A percentile compares a stretch with the other conserved stretches of the same genome.
Conservation (phyloP, 2,329 filamentous ascomycete species). For the Lasiodiplodia sp. region DNA sequence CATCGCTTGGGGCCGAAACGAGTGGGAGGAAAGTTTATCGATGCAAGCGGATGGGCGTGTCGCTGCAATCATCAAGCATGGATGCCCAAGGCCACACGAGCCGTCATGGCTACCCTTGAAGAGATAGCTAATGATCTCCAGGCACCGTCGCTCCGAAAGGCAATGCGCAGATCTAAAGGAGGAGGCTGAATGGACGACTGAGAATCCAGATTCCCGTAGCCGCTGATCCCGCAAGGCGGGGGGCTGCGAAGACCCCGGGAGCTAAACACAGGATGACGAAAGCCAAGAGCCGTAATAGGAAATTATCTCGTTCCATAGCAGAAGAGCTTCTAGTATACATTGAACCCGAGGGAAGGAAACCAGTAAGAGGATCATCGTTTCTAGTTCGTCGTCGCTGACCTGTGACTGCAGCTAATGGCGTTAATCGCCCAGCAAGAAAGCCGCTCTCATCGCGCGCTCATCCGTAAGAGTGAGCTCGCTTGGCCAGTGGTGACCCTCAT, state of each 20-base stretch:
- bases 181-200: not conserved
- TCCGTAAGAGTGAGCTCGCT: not conserved
- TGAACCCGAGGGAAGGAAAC: constrained; percentile 4
- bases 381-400: constrained; percentile 10
- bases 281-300: constrained; percentile 25
- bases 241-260: constrained; percentile 9
- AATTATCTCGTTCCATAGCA: constrained; percentile 26
- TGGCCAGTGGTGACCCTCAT: constrained; percentile 12
- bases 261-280: constrained; percentile 22
- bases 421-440: constrained; percentile 1
- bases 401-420: constrained; percentile 7
- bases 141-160: constrained; percentile 1
- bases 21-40: not conserved
- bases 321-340: constrained; percentile 27
- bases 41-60: not conserved
- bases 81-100: not conserved
- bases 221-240: constrained; percentile 19
- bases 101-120: not conserved
- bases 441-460: not conserved
- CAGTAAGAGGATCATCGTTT: constrained; percentile 18
- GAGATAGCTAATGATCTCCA: constrained; percentile 11
- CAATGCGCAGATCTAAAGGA: constrained; percentile 15
- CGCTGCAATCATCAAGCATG: not conserved
- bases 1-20: not conserved
- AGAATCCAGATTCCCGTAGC: constrained; percentile 13